Evolutionary conservation across 208 protist genomes (phyloP), one percentile per base, ranked within the genome.

Genomic region (Trypanosoma rangeli): DNA sequence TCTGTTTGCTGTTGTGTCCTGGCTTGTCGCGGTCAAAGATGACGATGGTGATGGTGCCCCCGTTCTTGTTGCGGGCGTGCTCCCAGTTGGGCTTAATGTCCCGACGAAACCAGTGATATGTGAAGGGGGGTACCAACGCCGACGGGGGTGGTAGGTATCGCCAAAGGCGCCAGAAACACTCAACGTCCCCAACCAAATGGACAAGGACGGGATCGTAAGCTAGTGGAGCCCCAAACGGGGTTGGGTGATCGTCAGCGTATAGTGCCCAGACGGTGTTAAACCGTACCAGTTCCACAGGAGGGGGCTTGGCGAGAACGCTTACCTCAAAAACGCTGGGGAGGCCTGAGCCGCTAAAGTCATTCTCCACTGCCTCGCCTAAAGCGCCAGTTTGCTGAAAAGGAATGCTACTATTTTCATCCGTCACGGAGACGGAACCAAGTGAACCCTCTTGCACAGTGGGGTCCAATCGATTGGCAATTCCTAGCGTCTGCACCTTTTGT

Each of bases 71-170:
- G 52, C 90, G 85, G 18, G 87, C 76, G 70, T 92, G 80, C 76
- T 95, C 85, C 90, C 90, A 95, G 75, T 91, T 87, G 7, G 90
- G 90, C 37, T 81, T 82, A 66, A 95, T 86, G 59, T 91, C 82
- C 26, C 90, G 82, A 35, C 90, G 83, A 76, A 95, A 95, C 82
- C 83, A 95, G 59, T 83, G 86, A 80, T 95, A 95, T 20, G 90
- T 95, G 77, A 84, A 93, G 55, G 85, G 68, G 0, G 76, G 76
- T 26, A 79, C 56, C 68, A 85, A 76, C 9, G 73, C 64, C n/a
- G 87, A 92, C 24, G 87, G 85, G 3, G 90, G 70, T 24, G 86
- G 79, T 49, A 88, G 64, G 69, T 86, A 89, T 20, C 90, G 73
- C 87, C 87, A 93, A 18, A 95, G 77, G 0, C 86, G 83, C 90